These are phyloP conservation scores for Aegilops speltoides DNA, from an alignment of 176 grass and related monocot genomes.

Conservation along the genomic window DNA sequence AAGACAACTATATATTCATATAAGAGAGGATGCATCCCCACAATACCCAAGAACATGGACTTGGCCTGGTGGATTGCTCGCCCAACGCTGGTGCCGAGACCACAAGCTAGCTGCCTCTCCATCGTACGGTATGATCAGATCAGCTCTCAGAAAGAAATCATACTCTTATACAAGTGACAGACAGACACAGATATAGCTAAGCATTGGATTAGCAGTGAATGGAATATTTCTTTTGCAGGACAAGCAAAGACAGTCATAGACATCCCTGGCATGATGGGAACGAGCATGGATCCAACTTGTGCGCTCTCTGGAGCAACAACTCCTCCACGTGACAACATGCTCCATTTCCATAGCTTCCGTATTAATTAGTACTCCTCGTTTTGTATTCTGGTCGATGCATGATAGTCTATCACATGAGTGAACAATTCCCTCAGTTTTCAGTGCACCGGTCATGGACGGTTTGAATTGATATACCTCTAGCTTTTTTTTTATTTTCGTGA, in stretches of 20 bases:
- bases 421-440: background rate
- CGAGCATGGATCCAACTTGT: slow-evolving; percentile 18
- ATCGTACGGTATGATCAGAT: slow-evolving; percentile 41
- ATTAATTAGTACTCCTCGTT: too few species aligned
- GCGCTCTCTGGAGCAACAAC: slow-evolving; percentile 66
- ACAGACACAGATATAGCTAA: too few species aligned
- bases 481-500: too few species aligned
- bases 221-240: slow-evolving; percentile 37
- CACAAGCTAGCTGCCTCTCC: background rate
- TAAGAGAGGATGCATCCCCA: too few species aligned
- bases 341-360: too few species aligned
- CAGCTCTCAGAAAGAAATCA: too few species aligned
- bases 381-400: background rate
- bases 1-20: too few species aligned
- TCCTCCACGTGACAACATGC: slow-evolving; percentile 58
- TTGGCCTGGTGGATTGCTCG: too few species aligned
- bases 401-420: slow-evolving; percentile 1
- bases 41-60: too few species aligned
- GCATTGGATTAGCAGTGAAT: background rate
- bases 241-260: slow-evolving; percentile 52
- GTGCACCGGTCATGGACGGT: background rate
- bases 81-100: background rate
- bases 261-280: slow-evolving; percentile 50
- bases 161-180: too few species aligned
- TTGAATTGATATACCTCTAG: background rate